Base-by-base conservation (phyloP, 345 rosid species). In the Xanthoceras sorbifolium region DNA sequence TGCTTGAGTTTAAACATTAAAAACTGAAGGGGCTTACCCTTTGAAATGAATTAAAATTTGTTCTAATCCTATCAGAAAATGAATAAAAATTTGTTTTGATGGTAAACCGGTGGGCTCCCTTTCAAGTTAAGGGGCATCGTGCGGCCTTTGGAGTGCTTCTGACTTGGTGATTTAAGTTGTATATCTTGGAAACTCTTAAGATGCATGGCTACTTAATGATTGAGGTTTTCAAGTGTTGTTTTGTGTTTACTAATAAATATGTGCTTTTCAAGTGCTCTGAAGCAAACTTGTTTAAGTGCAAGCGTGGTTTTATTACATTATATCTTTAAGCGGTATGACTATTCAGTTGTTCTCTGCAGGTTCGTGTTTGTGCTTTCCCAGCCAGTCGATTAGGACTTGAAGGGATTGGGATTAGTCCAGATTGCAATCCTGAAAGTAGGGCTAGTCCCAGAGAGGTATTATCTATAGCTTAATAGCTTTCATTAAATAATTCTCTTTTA, bases 321-420 rank as follows among this genome's bases (percentile, higher is more conserved):
- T n/a, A 5, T 55, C n/a, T 9, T 26, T 54, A 20, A 4, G 4
- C 32, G 20, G 8, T 67, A 29, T 17, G 55, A n/a, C 40, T 63
- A 8, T 8, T 77, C 14, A 28, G 34, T 62, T 10, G 17, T 32
- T 76, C 42, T 64, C 59, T 52, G 63, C 89, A 96, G 99, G 87
- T 92, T 67, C 91, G 94, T 9, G 87, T 92, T 40, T 96, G 98
- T 86, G 97, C 99, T 71, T 96, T 96, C 81, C 87, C 98, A 18
- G 90, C 92, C 14, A 72, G 80, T 69, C 80, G 69, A 64, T 42
- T 93, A 74, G 90, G 89, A 72, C 75, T 96, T 65, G 67, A 90
- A 81, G 99, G 94, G 48, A 89, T 92, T 67, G 98, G 89, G 66
- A 93, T 96, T 62, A 87, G 94, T 77, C 99, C 98, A 6, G 98